Evolutionary conservation across 1,139 yeast species (phyloP).

Genomic region (Scheffersomyces parashehatae): DNA sequence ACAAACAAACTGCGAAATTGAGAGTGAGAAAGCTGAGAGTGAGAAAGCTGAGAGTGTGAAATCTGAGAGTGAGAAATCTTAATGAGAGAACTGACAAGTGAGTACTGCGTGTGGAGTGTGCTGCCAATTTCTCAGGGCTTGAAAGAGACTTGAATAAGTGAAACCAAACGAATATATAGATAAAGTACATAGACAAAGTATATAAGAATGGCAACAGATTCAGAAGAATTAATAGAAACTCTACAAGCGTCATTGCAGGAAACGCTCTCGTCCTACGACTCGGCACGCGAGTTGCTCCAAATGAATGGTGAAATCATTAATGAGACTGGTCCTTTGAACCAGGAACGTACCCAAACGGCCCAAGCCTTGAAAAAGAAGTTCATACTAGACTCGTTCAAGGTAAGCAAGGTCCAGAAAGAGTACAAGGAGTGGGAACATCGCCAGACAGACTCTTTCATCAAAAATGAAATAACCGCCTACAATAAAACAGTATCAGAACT

Average conservation of each 20-base stretch:
- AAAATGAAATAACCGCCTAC: conserved; percentile 27
- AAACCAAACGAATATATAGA: background rate
- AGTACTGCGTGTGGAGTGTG: too few species aligned
- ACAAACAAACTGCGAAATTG: too few species aligned
- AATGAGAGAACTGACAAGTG: too few species aligned
- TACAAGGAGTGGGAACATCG: conserved; percentile 33
- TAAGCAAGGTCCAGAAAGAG: conserved; percentile 31
- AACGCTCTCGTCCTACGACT: conserved; percentile 9
- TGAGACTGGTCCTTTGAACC: background rate
- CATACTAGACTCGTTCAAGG: conserved; percentile 36
- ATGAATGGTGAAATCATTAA: conserved; percentile 4
- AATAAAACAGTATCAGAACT: conserved; percentile 33
- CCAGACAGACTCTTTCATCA: conserved; percentile 20
- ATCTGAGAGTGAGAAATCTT: too few species aligned
- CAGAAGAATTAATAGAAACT: background rate
- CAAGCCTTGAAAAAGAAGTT: conserved; percentile 19
- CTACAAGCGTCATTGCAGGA: background rate
- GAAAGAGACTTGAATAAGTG: background rate
- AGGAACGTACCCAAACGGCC: background rate
- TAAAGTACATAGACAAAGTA: background rate
- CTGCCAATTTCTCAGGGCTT: background rate
- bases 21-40: too few species aligned
- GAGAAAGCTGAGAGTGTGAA: too few species aligned
- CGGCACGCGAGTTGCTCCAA: conserved; percentile 16
- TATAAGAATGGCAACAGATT: too few species aligned